These are phyloP conservation scores for Crithidia expoeki DNA, from an alignment of 208 protist genomes.

Conservation along the genomic window DNA sequence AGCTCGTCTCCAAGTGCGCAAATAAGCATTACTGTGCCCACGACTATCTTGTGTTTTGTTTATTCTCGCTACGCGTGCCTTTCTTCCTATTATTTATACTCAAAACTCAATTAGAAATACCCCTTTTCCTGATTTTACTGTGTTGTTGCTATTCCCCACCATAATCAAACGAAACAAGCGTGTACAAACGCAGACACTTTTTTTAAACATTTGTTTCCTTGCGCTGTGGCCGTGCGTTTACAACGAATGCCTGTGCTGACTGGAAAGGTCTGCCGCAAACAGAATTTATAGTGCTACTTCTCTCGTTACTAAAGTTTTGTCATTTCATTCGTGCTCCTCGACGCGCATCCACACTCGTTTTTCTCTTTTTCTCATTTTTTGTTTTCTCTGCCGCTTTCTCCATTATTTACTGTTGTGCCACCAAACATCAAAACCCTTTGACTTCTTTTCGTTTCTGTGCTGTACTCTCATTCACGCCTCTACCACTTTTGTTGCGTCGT, in stretches of 20 bases:
- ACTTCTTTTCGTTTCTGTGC: constrained; percentile 19
- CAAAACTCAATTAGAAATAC: not conserved
- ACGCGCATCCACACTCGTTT: not conserved
- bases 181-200: not conserved
- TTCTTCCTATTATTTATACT: not conserved
- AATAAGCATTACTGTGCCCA: constrained; percentile 4
- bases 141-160: not conserved
- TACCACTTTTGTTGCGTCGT: not conserved
- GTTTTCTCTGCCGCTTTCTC: constrained; percentile 5
- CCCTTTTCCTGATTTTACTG: not conserved
- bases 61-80: not conserved
- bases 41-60: not conserved
- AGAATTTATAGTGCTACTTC: not conserved
- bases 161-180: no score
- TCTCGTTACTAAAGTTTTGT: not conserved
- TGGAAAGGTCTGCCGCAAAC: no score
- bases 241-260: no score
- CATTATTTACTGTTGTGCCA: not conserved
- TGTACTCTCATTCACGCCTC: no score
- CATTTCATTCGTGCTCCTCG: not conserved
- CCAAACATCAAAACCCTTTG: not conserved
- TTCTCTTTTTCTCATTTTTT: not conserved
- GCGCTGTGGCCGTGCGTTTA: not conserved
- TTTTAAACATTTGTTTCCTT: not conserved
- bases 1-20: no score